Conservation (phyloP, 345 rosid species). For the Eucalyptus pumila region DNA sequence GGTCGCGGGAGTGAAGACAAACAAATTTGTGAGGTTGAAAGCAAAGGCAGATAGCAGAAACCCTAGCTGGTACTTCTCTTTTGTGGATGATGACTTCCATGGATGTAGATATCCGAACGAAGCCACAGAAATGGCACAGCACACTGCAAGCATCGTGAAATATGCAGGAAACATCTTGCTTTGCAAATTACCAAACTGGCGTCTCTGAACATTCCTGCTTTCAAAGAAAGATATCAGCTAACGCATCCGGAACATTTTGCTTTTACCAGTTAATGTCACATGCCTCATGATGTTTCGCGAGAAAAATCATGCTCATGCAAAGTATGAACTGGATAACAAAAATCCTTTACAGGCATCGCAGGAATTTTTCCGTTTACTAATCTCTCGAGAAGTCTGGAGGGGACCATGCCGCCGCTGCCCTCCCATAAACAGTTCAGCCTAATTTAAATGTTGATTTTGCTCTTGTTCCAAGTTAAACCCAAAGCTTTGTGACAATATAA, state of each 20-base stretch:
- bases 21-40: slow-evolving; percentile 77
- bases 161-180: slow-evolving; percentile 99
- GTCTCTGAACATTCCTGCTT: slow-evolving; percentile 77
- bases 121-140: slow-evolving; percentile 56
- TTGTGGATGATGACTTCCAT: slow-evolving; percentile 65
- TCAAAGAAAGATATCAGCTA: neutral
- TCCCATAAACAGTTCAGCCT: neutral
- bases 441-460: neutral
- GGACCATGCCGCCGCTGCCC: neutral
- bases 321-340: neutral
- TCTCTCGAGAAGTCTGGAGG: neutral
- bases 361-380: too few relatives aligned
- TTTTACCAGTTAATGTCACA: neutral
- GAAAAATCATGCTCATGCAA: neutral
- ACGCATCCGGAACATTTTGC: neutral
- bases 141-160: slow-evolving; percentile 61
- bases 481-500: neutral
- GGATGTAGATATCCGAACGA: slow-evolving; percentile 86
- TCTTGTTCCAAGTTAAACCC: neutral
- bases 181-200: slow-evolving; percentile 84
- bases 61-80: slow-evolving; percentile 87
- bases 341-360: neutral
- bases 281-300: neutral
- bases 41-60: slow-evolving; percentile 68
- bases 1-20: slow-evolving; percentile 91